A percentile compares a stretch with the other conserved stretches of the same genome.
Evolutionary conservation across 2,329 filamentous ascomycete genomes (phyloP).

Genomic region (Fusarium sp.): DNA sequence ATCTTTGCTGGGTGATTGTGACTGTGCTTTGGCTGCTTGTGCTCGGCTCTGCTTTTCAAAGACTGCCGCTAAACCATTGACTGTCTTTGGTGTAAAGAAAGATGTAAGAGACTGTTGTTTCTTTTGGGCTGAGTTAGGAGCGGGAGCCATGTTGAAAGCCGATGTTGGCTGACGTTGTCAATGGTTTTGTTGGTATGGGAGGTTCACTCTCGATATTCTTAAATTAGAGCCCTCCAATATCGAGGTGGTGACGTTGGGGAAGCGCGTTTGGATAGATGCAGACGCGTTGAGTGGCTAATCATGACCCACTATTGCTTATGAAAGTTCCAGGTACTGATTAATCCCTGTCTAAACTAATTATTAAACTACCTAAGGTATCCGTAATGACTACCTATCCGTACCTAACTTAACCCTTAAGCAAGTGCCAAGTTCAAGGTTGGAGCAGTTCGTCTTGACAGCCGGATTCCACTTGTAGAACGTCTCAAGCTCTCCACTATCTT

Average conservation of each 20-base stretch:
- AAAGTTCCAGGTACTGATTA: neutral
- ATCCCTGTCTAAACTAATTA: too few relatives aligned
- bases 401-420: too few relatives aligned
- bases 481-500: too few relatives aligned
- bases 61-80: constrained; percentile 59
- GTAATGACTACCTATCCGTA: too few relatives aligned
- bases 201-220: constrained; percentile 20
- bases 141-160: constrained; percentile 51
- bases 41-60: constrained; percentile 51
- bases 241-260: constrained; percentile 42
- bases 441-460: too few relatives aligned
- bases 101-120: constrained; percentile 87
- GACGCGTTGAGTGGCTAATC: constrained; percentile 49
- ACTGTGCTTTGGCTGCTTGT: constrained; percentile 44
- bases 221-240: constrained; percentile 8
- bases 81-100: constrained; percentile 79
- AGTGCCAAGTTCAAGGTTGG: too few relatives aligned
- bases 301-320: constrained; percentile 28
- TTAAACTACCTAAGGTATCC: too few relatives aligned
- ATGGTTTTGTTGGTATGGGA: constrained; percentile 10
- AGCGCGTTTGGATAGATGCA: constrained; percentile 37
- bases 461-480: too few relatives aligned
- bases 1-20: constrained; percentile 48
- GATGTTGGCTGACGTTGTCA: neutral
- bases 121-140: constrained; percentile 62